Base-by-base conservation (phyloP, 1,284 basidiomycete species). In the Gomphus sp. region DNA sequence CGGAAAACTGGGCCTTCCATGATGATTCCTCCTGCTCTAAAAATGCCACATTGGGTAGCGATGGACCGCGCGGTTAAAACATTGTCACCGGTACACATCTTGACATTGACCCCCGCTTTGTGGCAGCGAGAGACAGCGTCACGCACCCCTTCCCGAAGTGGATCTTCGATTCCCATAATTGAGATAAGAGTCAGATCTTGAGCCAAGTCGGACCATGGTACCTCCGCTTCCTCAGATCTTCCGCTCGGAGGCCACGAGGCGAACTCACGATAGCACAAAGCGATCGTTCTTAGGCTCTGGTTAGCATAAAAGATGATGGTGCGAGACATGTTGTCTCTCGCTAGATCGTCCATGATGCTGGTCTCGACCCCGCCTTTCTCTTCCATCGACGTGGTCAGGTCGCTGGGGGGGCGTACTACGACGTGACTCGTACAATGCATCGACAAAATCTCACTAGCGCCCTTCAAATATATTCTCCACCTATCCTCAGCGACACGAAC, bases 11-110 rank as follows among this genome's bases (percentile, higher is more conserved):
- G 94, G 0, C 96, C 96, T 69, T 99, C 95, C 91, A 98, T 97
- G 72, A 98, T 90, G 66, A 98, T 84, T 52, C 95, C 95, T 41
- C 93, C 94, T 1, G 87, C 74, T 7, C 87, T 89, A 73, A 90
- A 97, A 70, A 98, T 98, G 48, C 95, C 93, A 69, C 95, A 98
- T 69, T 98, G 96, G 7, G 81, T 80, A 41, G 96, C 94, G 66
- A 99, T 99, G 7, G 94, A 98, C 28, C 91, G 83, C 47, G 91
- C 91, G 7, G 93, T 96, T 50, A 98, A 80, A 53, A 95, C 91
- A 66, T 98, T 99, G 74, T 99, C 96, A 69, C 95, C 96, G 0
- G 96, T 98, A 72, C 93, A 97, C 95, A 99, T 99, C 77, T 98
- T 98, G 75, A 99, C 87, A 34, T 82, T 80, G n/a, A 99, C 94